phyloP scores from a whole-genome alignment of 1,284 basidiomycete genomes.

The Naganishia sp. region DNA sequence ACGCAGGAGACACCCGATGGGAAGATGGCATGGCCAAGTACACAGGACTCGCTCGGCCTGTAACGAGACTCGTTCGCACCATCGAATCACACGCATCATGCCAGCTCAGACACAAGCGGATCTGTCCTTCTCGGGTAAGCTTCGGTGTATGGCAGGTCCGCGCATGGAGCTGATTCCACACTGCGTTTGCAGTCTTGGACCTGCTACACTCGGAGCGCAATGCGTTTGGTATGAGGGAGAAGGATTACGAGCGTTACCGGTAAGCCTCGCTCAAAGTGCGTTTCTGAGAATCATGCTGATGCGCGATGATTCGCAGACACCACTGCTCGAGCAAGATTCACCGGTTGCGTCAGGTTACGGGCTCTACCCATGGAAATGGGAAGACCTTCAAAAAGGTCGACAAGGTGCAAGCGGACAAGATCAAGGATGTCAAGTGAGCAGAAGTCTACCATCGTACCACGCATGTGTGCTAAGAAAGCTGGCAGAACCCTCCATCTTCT shows the following conservation, averaged over 20 bases:
- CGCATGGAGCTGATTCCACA: neutral
- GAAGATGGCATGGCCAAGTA: too few relatives aligned
- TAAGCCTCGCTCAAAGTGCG: slow-evolving; percentile 45
- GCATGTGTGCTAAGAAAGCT: neutral
- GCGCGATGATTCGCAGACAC: slow-evolving; percentile 59
- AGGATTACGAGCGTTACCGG: slow-evolving; percentile 82
- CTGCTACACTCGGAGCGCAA: slow-evolving; percentile 85
- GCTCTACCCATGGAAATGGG: slow-evolving; percentile 83
- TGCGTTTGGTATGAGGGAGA: slow-evolving; percentile 85
- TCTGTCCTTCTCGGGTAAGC: slow-evolving; percentile 47
- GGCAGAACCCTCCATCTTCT: slow-evolving; percentile 67
- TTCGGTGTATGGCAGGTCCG: neutral
- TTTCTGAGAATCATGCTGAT: slow-evolving; percentile 4
- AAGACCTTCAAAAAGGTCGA: slow-evolving; percentile 83
- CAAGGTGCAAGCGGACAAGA: slow-evolving; percentile 63
- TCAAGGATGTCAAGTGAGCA: slow-evolving; percentile 74
- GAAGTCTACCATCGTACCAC: slow-evolving; percentile 42
- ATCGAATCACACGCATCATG: too few relatives aligned
- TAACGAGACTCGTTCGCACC: too few relatives aligned
- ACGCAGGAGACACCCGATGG: too few relatives aligned
- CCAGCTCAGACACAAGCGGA: slow-evolving; percentile 23
- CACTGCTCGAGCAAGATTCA: slow-evolving; percentile 89
- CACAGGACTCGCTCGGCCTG: too few relatives aligned
- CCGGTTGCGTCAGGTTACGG: slow-evolving; percentile 77
- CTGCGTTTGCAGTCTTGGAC: slow-evolving; percentile 63